Base-by-base conservation (phyloP, 2,329 filamentous ascomycete species). In the Colletotrichum musae region DNA sequence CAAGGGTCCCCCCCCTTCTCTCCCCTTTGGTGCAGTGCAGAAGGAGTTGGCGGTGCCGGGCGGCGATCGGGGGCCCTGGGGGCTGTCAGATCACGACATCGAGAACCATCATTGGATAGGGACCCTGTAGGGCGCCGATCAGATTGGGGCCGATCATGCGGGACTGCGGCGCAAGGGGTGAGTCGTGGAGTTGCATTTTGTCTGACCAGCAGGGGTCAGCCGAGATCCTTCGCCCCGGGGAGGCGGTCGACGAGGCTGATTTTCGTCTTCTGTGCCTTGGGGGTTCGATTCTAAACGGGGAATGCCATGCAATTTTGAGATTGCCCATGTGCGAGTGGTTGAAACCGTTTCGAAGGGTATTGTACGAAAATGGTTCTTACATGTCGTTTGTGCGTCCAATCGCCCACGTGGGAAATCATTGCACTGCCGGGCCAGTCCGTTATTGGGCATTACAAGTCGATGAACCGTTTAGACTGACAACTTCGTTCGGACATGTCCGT, bases 111-210 rank as follows among this genome's bases (percentile, higher is more conserved):
- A 68, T 68, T 68, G 65, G 61, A n/a, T 7, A 13, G 16, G 15
- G 6, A 15, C 28, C 26, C 53, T 68, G 53, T 53, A 48, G 9
- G 12, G n/a, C 47, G 66, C 45, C 66, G 66, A 69, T 69, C 66
- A 51, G n/a, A 13, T 47, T 26, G 39, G 15, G 24, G 2, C 10
- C 18, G 36, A 61, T 32, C 47, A 16, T 51, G 36, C 28, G 41
- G 57, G 32, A 16, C 26, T 58, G 21, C n/a, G 28, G 32, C 43
- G 26, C 28, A 32, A 9, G 28, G 28, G 28, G 9, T 32, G 28
- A 9, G 28, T 18, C 7, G 21, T 6, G 18, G 21, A 24, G 21
- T 24, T 24, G 21, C 21, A 21, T 18, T 6, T 13, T 52, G 61
- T 57, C 43, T 39, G 45, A 26, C 12, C 18, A 43, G 43, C 56